Conservation (phyloP, 1,284 basidiomycete species). For the Uromyces viciae-fabae region DNA sequence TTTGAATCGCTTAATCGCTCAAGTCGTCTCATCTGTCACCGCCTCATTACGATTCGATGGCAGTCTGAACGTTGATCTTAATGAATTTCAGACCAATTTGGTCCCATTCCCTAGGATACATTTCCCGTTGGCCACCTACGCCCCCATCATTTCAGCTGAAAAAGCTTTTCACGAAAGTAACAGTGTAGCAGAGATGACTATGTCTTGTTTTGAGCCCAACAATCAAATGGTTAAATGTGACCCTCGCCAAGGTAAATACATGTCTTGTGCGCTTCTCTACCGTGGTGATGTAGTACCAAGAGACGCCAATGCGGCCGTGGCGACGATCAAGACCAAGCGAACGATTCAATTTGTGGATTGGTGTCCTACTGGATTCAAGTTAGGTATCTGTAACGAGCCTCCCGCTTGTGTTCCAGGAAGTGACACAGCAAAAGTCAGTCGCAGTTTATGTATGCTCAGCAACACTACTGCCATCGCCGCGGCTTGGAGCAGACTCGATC, state of each 20-base stretch:
- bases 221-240: slow-evolving; percentile 79
- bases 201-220: slow-evolving; percentile 93
- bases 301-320: slow-evolving; percentile 55
- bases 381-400: slow-evolving; percentile 55
- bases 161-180: slow-evolving; percentile 92
- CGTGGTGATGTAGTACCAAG: slow-evolving; percentile 55
- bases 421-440: slow-evolving; percentile 54
- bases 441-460: slow-evolving; percentile 55
- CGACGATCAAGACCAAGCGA: slow-evolving; percentile 56
- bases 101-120: slow-evolving; percentile 82
- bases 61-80: slow-evolving; percentile 94
- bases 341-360: slow-evolving; percentile 57
- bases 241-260: slow-evolving; percentile 71
- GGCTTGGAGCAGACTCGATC: slow-evolving; percentile 54
- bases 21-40: slow-evolving; percentile 92
- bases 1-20: slow-evolving; percentile 89
- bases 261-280: slow-evolving; percentile 60
- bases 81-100: slow-evolving; percentile 98
- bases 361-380: slow-evolving; percentile 56
- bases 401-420: slow-evolving; percentile 52
- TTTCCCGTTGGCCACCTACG: slow-evolving; percentile 94
- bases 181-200: slow-evolving; percentile 96
- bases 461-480: slow-evolving; percentile 56
- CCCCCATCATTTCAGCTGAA: slow-evolving; percentile 79
- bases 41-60: slow-evolving; percentile 97